Evolutionary conservation across 805 yeast genomes (phyloP), one percentile per base, ranked within the genome.

Genomic region (Debaryomyces prosopidis): DNA sequence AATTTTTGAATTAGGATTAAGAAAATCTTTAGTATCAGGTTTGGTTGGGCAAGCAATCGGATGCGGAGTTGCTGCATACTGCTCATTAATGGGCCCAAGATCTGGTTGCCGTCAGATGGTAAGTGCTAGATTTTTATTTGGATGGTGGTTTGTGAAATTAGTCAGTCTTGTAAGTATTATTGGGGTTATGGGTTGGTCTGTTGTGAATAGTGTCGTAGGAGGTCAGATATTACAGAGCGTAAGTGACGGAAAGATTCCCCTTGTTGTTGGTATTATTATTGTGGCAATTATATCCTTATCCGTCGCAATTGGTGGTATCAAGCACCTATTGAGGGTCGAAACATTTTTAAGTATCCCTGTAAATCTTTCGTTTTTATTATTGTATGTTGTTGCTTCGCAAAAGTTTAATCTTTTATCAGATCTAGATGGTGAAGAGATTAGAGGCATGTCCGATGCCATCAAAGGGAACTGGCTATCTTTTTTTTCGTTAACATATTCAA

Each of bases 81-180:
- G 94, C 60, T 77, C 95, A 4, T 76, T 82, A 4, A 82, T 89
- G 89, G 97, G 97, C 2, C 96, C 97, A 1, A 75, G 89, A 46
- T 87, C 96, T 0, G 97, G 97, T 0, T 80, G 94, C 50, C 74
- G 97, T 57, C 96, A 89, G 59, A 86, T 89, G 90, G 91, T 89
- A 8, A 77, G 87, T 17, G 85, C 90, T 1, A 73, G 96, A 50
- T 88, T 76, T 54, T 68, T 88, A 39, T 89, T 89, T 61, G 97
- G 97, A 1, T 85, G 91, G 82, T 86, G 85, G 84, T 81, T 84
- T 52, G 90, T 89, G 33, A 85, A 86, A 62, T 69, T 88, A 44
- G 86, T 88, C 39, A 83, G 89, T 4, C 62, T 89, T 35, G 79
- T 86, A 32, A 79, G 88, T 37, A 81, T 87, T 46, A 63, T 87